phyloP scores from a whole-genome alignment of 2,329 filamentous ascomycete species.

The Claviceps quebecensis region DNA sequence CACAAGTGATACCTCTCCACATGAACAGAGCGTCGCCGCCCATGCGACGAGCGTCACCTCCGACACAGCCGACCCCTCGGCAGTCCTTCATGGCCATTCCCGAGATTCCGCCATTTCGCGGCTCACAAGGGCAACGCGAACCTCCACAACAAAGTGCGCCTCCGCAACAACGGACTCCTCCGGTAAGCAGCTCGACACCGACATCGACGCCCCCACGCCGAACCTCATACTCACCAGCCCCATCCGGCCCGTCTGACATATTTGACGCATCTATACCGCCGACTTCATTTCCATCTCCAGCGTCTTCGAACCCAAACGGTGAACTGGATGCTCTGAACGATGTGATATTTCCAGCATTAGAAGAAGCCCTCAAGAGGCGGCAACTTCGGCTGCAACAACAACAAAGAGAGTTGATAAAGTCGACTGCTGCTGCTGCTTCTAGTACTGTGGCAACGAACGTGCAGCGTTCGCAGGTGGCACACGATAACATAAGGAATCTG shows the following conservation, averaged over 20 bases:
- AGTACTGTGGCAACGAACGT: constrained; percentile 43
- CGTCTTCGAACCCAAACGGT: constrained; percentile 43
- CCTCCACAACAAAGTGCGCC: constrained; percentile 16
- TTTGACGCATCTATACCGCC: constrained; percentile 21
- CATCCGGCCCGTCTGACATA: constrained; percentile 5
- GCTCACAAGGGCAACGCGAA: constrained; percentile 18
- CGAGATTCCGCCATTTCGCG: constrained; percentile 42
- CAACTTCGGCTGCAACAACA: constrained; percentile 44
- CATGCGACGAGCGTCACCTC: constrained; percentile 7
- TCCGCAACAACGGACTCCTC: constrained; percentile 10
- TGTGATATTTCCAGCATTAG: constrained; percentile 84
- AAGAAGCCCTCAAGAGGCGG: constrained; percentile 77
- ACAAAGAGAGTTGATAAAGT: constrained; percentile 23
- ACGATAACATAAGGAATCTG: constrained; percentile 69
- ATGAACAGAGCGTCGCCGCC: constrained; percentile 10
- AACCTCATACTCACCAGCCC: constrained; percentile 17
- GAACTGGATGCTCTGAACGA: constrained; percentile 79
- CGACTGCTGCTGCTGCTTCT: constrained; percentile 10
- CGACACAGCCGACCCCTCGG: constrained; percentile 17
- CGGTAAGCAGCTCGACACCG: constrained; percentile 2
- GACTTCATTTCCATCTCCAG: constrained; percentile 40
- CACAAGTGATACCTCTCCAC: constrained; percentile 1
- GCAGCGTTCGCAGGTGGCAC: constrained; percentile 55
- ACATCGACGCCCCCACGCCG: constrained; percentile 9
- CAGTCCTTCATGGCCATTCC: constrained; percentile 29